phyloP scores from a whole-genome alignment of 495 filamentous ascomycete genomes.

The Penicillium cosmopolitanum region DNA sequence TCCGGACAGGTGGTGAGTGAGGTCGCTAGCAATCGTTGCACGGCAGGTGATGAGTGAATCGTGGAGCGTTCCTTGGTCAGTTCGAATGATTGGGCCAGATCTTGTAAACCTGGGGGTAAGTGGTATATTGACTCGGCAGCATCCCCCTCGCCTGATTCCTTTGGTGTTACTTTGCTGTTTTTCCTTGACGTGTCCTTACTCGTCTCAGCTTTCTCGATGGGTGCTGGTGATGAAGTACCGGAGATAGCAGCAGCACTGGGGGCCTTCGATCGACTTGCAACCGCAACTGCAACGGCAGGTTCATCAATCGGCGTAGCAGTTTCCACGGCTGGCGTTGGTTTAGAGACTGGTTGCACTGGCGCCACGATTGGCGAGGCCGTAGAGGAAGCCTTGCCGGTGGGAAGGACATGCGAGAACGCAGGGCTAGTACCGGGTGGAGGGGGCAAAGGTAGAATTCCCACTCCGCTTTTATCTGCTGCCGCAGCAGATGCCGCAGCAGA shows the following conservation, averaged over 20 bases:
- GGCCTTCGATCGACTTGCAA: constrained; percentile 49
- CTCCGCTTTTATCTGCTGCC: constrained; percentile 81
- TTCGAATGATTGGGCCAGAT: constrained; percentile 89
- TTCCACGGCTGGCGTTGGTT: constrained; percentile 37
- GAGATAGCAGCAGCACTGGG: constrained; percentile 31
- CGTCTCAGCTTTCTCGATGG: constrained; percentile 46
- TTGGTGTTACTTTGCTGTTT: constrained; percentile 40
- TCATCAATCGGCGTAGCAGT: constrained; percentile 42
- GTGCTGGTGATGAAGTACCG: constrained; percentile 21
- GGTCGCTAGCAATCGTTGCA: constrained; percentile 69
- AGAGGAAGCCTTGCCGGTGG: constrained; percentile 50
- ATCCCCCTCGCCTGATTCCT: constrained; percentile 33
- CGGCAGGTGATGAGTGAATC: constrained; percentile 60
- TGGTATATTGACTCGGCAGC: constrained; percentile 85
- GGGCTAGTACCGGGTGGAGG: constrained; percentile 74
- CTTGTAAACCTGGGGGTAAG: constrained; percentile 86
- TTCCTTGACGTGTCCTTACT: constrained; percentile 29
- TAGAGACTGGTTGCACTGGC: constrained; percentile 56
- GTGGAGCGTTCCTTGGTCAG: constrained; percentile 69
- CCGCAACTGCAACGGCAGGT: constrained; percentile 29
- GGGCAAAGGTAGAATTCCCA: constrained; percentile 90
- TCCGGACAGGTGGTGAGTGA: constrained; percentile 75
- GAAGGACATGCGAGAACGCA: constrained; percentile 46
- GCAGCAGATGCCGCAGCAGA: constrained; percentile 95
- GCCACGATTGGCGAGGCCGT: constrained; percentile 57